These are phyloP conservation scores for Eimeria tenella DNA, from an alignment of 169 alveolate species.

Conservation along the genomic window DNA sequence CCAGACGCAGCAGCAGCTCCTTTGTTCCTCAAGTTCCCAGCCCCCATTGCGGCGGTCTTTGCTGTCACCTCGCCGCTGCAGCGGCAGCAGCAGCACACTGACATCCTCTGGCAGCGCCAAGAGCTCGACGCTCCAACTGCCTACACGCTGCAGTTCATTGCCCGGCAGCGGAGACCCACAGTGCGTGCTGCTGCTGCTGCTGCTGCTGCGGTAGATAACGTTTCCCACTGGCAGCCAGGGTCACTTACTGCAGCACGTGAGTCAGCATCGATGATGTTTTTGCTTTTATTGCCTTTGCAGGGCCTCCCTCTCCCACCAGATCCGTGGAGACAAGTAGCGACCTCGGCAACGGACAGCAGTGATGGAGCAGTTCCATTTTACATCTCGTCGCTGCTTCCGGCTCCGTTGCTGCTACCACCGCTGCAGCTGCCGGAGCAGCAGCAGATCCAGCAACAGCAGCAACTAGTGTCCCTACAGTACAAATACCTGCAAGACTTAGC, in stretches of 20 bases:
- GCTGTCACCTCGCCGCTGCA: slow-evolving; percentile 51
- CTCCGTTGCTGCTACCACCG: slow-evolving; percentile 23
- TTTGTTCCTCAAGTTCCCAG: slow-evolving; percentile 67
- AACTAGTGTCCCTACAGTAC: slow-evolving; percentile 16
- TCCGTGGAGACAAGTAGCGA: slow-evolving; percentile 18
- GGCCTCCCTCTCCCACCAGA: slow-evolving; percentile 64
- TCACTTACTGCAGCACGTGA: background rate
- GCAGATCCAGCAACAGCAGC: slow-evolving; percentile 39
- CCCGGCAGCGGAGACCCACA: slow-evolving; percentile 35
- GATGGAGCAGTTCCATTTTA: background rate
- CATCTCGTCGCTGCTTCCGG: slow-evolving; percentile 42
- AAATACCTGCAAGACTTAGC: background rate
- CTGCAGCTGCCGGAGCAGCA: slow-evolving; percentile 41
- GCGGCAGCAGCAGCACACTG: slow-evolving; percentile 46
- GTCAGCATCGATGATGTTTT: background rate
- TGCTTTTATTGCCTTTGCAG: background rate
- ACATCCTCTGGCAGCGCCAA: slow-evolving; percentile 12
- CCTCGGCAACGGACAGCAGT: background rate
- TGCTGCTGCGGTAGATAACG: background rate
- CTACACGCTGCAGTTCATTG: slow-evolving; percentile 12
- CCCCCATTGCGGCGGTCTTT: slow-evolving; percentile 77
- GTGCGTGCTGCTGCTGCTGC: slow-evolving; percentile 10
- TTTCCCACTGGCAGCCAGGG: background rate
- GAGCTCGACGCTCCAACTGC: slow-evolving; percentile 21
- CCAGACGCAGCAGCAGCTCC: slow-evolving; percentile 56